Evolutionary conservation across 306 rosid genomes (phyloP).

Genomic region (Quercus berberidifolia): DNA sequence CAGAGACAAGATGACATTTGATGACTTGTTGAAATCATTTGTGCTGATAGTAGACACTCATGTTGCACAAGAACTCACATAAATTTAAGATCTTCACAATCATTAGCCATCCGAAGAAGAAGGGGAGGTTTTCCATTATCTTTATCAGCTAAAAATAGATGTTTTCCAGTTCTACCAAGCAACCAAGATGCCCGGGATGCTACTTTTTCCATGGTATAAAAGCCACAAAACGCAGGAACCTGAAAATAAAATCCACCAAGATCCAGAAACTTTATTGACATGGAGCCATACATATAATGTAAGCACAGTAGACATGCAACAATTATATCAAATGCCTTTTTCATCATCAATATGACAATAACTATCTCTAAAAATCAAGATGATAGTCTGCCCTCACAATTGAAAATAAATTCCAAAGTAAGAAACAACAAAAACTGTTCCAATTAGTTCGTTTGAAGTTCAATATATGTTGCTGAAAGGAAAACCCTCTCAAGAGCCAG

Average conservation of each 20-base stretch:
- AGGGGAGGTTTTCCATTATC: slow-evolving; percentile 72
- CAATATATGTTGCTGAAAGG: neutral
- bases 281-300: neutral
- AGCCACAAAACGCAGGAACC: slow-evolving; percentile 81
- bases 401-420: neutral
- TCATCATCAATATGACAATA: neutral
- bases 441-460: neutral
- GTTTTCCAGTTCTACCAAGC: slow-evolving; percentile 74
- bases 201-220: slow-evolving; percentile 57
- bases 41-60: neutral
- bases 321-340: neutral
- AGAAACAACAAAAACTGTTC: neutral
- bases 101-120: slow-evolving; percentile 75
- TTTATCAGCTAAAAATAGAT: slow-evolving; percentile 63
- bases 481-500: neutral
- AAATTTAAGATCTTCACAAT: slow-evolving; percentile 66
- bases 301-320: slow-evolving; percentile 3
- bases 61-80: slow-evolving; percentile 41
- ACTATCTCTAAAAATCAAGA: neutral
- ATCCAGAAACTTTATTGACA: slow-evolving; percentile 14
- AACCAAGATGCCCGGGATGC: slow-evolving; percentile 48
- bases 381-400: neutral
- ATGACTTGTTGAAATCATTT: slow-evolving; percentile 17
- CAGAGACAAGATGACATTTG: slow-evolving; percentile 18
- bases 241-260: slow-evolving; percentile 29